Conservation (phyloP, 495 filamentous ascomycete species). For the Aspergillus funiculosus region DNA sequence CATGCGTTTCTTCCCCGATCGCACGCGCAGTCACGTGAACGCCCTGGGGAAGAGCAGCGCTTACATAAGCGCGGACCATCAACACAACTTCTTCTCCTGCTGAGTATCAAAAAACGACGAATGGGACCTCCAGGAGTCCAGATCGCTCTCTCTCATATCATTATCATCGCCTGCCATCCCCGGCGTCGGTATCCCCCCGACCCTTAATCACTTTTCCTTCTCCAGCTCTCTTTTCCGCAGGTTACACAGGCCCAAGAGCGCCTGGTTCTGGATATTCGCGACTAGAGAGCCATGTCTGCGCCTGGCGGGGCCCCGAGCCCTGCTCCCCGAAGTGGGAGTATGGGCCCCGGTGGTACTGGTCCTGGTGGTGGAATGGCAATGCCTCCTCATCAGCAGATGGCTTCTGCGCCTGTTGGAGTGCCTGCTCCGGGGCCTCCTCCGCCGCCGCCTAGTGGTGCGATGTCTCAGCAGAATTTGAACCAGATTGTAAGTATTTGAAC, state of each 20-base stretch:
- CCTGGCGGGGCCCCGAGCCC: conserved; percentile 46
- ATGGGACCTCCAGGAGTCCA: no score
- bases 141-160: neutral
- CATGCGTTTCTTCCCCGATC: neutral
- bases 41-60: neutral
- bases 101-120: no score
- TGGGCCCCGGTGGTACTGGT: conserved; percentile 44
- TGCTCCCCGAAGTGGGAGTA: conserved; percentile 47
- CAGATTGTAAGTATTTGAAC: conserved; percentile 68
- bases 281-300: conserved; percentile 35
- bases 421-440: conserved; percentile 35
- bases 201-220: neutral
- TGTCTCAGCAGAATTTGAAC: conserved; percentile 84
- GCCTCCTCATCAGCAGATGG: conserved; percentile 45
- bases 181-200: conserved; percentile 2
- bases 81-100: neutral
- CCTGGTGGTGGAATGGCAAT: conserved; percentile 47
- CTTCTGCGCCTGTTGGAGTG: conserved; percentile 33
- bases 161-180: neutral
- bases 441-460: conserved; percentile 42
- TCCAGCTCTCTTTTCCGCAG: neutral
- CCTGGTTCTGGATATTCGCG: neutral
- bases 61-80: conserved; percentile 4
- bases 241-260: conserved; percentile 1
- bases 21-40: neutral